Percentiles rank a stretch among this genome's conserved stretches.
Conservation (phyloP, 768 basidiomycete species). For the Neoboletus magnificus region DNA sequence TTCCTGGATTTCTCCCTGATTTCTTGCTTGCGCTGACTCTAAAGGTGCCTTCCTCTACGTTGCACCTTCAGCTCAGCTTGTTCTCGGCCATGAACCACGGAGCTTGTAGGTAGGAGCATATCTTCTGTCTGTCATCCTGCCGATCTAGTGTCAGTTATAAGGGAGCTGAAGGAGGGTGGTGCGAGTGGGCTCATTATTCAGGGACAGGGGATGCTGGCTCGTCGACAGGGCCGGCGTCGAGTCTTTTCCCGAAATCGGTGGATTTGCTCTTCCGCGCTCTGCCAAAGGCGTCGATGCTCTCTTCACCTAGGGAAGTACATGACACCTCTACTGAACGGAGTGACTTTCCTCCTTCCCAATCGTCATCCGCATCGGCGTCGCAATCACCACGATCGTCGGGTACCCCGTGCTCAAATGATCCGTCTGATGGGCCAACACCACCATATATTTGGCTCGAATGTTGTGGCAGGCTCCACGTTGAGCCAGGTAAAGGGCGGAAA, state of each 20-base stretch:
- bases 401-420: not conserved
- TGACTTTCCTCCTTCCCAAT: not conserved
- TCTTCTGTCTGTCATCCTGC: constrained; percentile 83
- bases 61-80: constrained; percentile 72
- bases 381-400: not conserved
- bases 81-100: constrained; percentile 85
- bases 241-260: constrained; percentile 51
- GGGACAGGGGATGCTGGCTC: constrained; percentile 16
- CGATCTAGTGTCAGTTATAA: constrained; percentile 85
- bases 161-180: constrained; percentile 76
- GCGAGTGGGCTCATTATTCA: constrained; percentile 12
- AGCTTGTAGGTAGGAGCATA: constrained; percentile 75
- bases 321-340: not conserved
- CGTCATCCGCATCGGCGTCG: not conserved
- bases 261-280: constrained; percentile 72
- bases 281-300: constrained; percentile 42
- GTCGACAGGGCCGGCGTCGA: constrained; percentile 6
- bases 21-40: constrained; percentile 88
- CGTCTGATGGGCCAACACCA: constrained; percentile 16
- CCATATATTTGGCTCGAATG: constrained; percentile 88
- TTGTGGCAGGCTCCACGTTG: constrained; percentile 80
- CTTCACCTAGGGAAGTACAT: not conserved
- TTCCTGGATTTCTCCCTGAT: constrained; percentile 65
- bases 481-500: constrained; percentile 77
- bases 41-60: constrained; percentile 93